Evolutionary conservation across 2,329 filamentous ascomycete genomes (phyloP), one percentile per base, ranked within the genome.

Genomic region (Myriosclerotinia duriaeana): DNA sequence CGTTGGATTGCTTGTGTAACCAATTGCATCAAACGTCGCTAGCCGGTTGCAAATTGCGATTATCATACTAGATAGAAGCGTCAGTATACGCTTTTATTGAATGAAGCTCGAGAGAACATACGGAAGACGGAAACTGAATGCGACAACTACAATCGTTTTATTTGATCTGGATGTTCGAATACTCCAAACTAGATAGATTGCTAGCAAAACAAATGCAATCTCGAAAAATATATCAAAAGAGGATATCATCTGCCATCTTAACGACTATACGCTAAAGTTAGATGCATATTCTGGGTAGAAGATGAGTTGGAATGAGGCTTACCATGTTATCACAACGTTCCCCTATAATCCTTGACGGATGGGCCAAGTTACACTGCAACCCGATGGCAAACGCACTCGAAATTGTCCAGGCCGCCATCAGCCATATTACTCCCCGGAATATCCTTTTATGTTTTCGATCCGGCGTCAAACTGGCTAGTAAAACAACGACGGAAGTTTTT

Each of bases 401-500:
- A 11, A 78, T 68, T 72, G 79, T 79, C 44, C 76, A 71, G 5
- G 76, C 77, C n/a, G 77, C 78, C 0, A 76, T 69, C 6, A 69
- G 74, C 14, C 50, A 53, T 40, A 69, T 53, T 5, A 56, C 59
- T 12, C n/a, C 36, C 12, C 48, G 30, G 4, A 82, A 72, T 11
- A 78, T 77, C 2, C 70, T 71, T 69, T 74, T 76, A 69, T 83
- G 81, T 14, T 68, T 71, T 65, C 77, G 77, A 36, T 79, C 76
- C 2, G 80, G 80, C 4, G 80, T 81, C n/a, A 83, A 74, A 11
- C 80, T 80, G 34, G 80, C 73, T 58, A 81, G 78, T 12, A 83
- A 78, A 12, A 79, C 74, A 14, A 78, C 74, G 50, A 81, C 76
- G 9, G 78, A 78, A 59, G 74, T 73, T 68, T 82, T 82, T 6